phyloP scores from a whole-genome alignment of 345 rosid species.

The Reutealis trisperma region DNA sequence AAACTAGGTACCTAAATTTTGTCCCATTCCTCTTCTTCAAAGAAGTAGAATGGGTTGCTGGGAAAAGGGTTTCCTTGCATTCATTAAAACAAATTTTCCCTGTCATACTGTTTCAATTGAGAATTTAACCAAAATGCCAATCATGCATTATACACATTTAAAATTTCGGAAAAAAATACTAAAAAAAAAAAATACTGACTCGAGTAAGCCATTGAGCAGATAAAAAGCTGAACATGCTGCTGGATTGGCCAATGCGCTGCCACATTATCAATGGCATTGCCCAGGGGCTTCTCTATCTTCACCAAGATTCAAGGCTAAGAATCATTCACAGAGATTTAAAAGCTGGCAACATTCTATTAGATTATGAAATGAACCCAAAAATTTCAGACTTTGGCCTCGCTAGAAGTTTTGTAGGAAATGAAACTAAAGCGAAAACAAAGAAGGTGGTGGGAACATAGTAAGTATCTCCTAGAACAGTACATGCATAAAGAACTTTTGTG shows the following conservation, averaged over 20 bases:
- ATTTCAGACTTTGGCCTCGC: conserved; percentile 2
- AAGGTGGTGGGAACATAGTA: conserved; percentile 1
- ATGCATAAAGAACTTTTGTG: background rate
- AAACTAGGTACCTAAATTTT: too few species aligned
- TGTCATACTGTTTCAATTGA: too few species aligned
- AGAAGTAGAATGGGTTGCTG: too few species aligned
- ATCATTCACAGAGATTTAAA: background rate
- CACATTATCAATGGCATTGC: conserved; percentile 2
- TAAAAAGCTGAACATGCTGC: background rate
- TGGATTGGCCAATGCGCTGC: background rate
- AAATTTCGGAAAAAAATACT: too few species aligned
- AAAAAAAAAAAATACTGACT: too few species aligned
- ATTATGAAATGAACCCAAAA: conserved; percentile 4
- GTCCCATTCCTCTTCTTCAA: too few species aligned
- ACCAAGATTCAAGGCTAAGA: background rate
- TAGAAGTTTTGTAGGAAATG: background rate
- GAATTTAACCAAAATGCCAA: too few species aligned
- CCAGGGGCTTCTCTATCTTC: background rate
- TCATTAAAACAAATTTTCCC: too few species aligned
- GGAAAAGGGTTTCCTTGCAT: too few species aligned
- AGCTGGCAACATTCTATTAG: background rate
- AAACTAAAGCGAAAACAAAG: background rate
- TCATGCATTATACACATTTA: too few species aligned
- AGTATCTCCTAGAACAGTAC: background rate
- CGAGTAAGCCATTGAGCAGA: too few species aligned